These are phyloP conservation scores for Sugiyamaella grinbergsii DNA, from an alignment of 1,139 yeast species.

Conservation along the genomic window DNA sequence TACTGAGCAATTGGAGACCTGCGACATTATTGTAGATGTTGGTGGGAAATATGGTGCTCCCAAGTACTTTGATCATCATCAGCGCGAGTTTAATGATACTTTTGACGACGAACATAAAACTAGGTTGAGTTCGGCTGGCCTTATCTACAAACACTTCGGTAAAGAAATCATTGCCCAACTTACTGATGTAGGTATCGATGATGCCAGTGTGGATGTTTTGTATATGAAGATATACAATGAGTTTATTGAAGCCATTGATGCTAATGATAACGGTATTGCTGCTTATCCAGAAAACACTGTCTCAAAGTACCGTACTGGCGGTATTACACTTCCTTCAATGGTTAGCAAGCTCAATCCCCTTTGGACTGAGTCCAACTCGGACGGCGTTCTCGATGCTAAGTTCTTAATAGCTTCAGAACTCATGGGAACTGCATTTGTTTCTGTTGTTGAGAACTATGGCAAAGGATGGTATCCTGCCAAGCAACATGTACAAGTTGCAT, in stretches of 20 bases:
- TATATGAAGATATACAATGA: conserved; percentile 78
- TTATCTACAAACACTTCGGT: conserved; percentile 91
- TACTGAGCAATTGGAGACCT: conserved; percentile 76
- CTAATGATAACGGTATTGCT: conserved; percentile 90
- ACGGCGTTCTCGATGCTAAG: conserved; percentile 63
- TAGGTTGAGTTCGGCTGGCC: conserved; percentile 90
- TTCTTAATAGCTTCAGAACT: conserved; percentile 73
- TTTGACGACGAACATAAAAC: conserved; percentile 61
- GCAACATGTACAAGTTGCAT: conserved; percentile 69
- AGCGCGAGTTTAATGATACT: conserved; percentile 72
- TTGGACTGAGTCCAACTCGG: conserved; percentile 70
- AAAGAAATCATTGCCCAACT: conserved; percentile 63
- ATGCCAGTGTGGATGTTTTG: conserved; percentile 52
- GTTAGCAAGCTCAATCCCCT: conserved; percentile 80
- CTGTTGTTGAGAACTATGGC: conserved; percentile 71
- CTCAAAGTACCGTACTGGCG: conserved; percentile 45
- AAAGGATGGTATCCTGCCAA: conserved; percentile 92
- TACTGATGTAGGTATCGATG: conserved; percentile 40
- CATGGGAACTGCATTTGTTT: conserved; percentile 79
- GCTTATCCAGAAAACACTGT: conserved; percentile 55
- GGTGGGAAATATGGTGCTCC: conserved; percentile 89
- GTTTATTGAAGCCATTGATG: conserved; percentile 90
- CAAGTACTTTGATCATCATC: conserved; percentile 95
- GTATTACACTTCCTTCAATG: conserved; percentile 76
- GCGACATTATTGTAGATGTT: conserved; percentile 94